Base-by-base conservation (phyloP, 345 rosid genomes). In the Laguncularia racemosa region DNA sequence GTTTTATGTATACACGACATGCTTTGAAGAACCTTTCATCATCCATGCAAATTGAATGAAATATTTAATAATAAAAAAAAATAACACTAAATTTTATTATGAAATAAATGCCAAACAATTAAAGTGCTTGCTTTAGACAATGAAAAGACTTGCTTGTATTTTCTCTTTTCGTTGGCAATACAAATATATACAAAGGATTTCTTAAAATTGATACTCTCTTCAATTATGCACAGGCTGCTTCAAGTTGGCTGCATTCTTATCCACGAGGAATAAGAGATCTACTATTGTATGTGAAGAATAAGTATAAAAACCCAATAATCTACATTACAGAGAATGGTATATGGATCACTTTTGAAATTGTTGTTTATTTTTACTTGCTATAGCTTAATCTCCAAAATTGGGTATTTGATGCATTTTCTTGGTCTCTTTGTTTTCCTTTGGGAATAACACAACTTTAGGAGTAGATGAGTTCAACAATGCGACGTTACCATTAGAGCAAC, bases 281-380 rank as follows among this genome's bases (percentile, higher is more conserved):
- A 51, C 53, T 80, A 11, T 60, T 33, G 16, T 73, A 79, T 43
- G 73, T 72, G 13, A 77, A 79, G 26, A 63, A 67, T 15, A 62
- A 58, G 46, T 82, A 79, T 28, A 66, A 68, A 2, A 69, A 63
- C 12, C 81, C 84, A 0, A 57, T 64, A 17, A 79, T 82, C 46
- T 77, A 79, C 40, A 67, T 82, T 12, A 75, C 83, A 8, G 88
- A 80, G 55, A 83, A 77, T 50, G 88, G 88, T 83, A 69, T 66
- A 44, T 1, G 28, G 5, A 23, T 23, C 28, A 6, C 28, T 6
- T 23, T 2, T 23, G 28, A 51, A 19, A 51, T 10, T 13, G 20
- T 13, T 47, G 6, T 3, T 20, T 51, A 16, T 19, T 21, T 19
- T 9, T 9, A 1, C 20, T 51, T 19, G n/a, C n/a, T n/a, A n/a